A percentile compares a stretch with the other conserved stretches of the same genome.
These are phyloP conservation scores for Backusella australiensis DNA, from an alignment of 192 early-diverging fungal species.

Conservation along the genomic window DNA sequence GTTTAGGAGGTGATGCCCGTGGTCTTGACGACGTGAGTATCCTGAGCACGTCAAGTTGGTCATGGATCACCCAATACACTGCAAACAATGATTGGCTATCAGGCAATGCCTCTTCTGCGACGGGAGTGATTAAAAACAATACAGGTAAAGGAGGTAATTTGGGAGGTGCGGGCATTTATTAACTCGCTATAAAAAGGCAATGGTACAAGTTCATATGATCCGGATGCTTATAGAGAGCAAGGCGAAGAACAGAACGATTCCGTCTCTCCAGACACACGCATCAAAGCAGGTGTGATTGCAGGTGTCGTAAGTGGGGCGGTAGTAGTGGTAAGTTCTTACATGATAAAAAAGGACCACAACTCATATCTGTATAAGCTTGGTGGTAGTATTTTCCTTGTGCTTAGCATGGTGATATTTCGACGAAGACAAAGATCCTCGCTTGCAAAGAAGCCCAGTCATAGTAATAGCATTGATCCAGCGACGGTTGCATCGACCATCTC, in stretches of 20 bases:
- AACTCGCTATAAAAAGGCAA: background rate
- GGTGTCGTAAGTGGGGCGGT: constrained; percentile 21
- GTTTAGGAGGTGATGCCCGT: background rate
- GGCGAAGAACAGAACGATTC: background rate
- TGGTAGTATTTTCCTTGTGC: constrained; percentile 2
- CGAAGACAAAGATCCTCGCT: background rate
- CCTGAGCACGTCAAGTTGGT: constrained; percentile 17
- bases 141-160: background rate
- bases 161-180: background rate
- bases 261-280: constrained; percentile 9
- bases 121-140: constrained; percentile 5
- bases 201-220: background rate
- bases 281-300: constrained; percentile 25
- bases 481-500: background rate
- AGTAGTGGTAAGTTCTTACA: constrained; percentile 12
- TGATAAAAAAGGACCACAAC: background rate
- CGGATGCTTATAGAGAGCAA: background rate
- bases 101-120: background rate
- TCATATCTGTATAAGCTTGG: background rate
- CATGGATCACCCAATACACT: constrained; percentile 32
- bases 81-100: constrained; percentile 5
- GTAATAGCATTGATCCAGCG: background rate
- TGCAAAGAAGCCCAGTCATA: background rate
- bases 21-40: constrained; percentile 25
- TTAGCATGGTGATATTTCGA: constrained; percentile 6